Base-by-base conservation (phyloP, 306 rosid genomes). In the Fragaria ananassa region DNA sequence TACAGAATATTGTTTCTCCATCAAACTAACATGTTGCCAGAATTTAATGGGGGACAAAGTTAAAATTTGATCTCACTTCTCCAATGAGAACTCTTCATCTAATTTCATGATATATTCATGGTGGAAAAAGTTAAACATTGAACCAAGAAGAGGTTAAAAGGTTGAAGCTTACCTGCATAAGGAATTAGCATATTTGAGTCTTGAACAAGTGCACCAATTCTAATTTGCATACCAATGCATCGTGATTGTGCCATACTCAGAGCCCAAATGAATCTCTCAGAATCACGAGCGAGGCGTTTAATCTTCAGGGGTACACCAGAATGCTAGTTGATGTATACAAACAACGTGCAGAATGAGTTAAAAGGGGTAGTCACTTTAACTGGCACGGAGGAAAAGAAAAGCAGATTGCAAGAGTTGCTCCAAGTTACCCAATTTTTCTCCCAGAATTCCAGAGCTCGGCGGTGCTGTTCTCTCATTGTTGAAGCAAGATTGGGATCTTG, bases 191-290 rank as follows among this genome's bases (percentile, higher is more conserved):
- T 90, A 84, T 92, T 89, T 70, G 96, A 83, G 65, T 90, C 85
- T 86, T 95, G 97, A 74, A 80, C 83, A 39, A 95, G 87, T 61
- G 98, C 89, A 56, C 97, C 96, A 45, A 92, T 80, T 85, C 97
- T 90, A 81, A 83, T 78, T 79, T 89, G 85, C 92, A 88, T 84
- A 86, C 85, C 91, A 70, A 89, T 86, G 88, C 93, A 92, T 67
- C 98, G 91, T 78, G 97, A 90, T 81, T 92, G 96, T 78, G 91
- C 98, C 76, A 90, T 90, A 78, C 97, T 78, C 56, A 90, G 81
- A 14, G 97, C 98, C 98, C 98, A 95, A 80, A 83, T 82, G 87
- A 95, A 95, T 80, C 97, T 86, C 83, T 83, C 89, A 63, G 90
- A 87, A 74, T 92, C 89, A 61, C 74, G 89, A 76, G 96, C 97